Base-by-base conservation (phyloP, 345 rosid species). In the Cardiospermum halicacabum region DNA sequence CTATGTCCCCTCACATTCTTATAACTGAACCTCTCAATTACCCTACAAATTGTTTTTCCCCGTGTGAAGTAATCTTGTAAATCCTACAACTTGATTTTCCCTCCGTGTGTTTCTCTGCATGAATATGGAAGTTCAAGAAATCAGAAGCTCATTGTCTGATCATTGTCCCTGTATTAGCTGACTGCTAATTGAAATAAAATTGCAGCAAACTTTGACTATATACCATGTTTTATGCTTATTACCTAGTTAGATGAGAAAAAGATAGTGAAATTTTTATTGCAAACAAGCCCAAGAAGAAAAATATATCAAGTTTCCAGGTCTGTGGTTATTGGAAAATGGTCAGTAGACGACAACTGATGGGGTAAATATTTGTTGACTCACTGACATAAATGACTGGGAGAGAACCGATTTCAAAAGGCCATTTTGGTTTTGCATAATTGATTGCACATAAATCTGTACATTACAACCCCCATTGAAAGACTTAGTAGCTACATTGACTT, bases 321-420 rank as follows among this genome's bases (percentile, higher is more conserved):
- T 16, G 24, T 26, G 65, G 36, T 73, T 77, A 66, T 66, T 76
- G 47, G 57, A 39, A 15, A 63, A 54, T n/a, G 30, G 55, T n/a
- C 58, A 9, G 64, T 31, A 39, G 26, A 37, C 16, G 63, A 67
- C 65, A 47, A 58, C 55, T 42, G 40, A 27, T 28, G 27, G n/a
- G 37, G 31, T 26, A 50, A 50, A 43, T 36, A 62, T 21, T n/a
- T 8, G 40, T 30, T 51, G 54, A 67, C 59, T n/a, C 40, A 55
- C 64, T 18, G 13, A 27, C 21, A 58, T 58, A 62, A 39, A 56
- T 66, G 25, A 53, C 64, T 18, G 58, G 53, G 12, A 13, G n/a
- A n/a, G 34, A 71, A 22, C 60, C 64, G 70, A 53, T 39, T 56
- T 34, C 28, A 22, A 39, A 48, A 36, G 25, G 27, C n/a, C n/a